Evolutionary conservation across 306 rosid species (phyloP), one percentile per base, ranked within the genome.

Genomic region (Aeschynomene evenia): DNA sequence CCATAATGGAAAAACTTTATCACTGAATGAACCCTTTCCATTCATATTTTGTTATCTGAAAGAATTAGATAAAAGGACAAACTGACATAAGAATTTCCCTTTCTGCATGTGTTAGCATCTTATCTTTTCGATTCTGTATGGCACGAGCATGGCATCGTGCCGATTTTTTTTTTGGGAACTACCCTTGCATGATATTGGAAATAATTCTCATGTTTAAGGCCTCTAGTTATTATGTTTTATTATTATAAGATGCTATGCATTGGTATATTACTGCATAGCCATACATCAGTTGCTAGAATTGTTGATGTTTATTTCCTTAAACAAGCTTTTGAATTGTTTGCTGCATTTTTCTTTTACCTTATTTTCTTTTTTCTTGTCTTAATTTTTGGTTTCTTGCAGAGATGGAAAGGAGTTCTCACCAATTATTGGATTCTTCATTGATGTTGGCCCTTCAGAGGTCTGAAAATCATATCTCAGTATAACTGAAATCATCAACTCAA

Each of bases 351-450:
- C n/a, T n/a, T 26, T 43, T 61, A n/a, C 28, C 48, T 51, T 29
- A 15, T 34, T 3, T 59, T 28, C 45, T 24, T 26, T 45, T 23
- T 7, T 63, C 66, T 67, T 6, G 20, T 18, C 13, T n/a, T 24
- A 45, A 13, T 12, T 42, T 49, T 55, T 69, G 62, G 53, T 18
- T 66, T 39, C 56, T 5, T 66, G 74, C 84, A 92, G 98, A 70
- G 96, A 88, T 54, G 88, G 88, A 24, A 90, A 81, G 80, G 96
- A 88, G 79, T 92, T 92, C 63, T 83, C 98, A 3, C 96, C 96
- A 59, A 63, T 88, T 21, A 82, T 81, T 68, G 98, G 93, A 43
- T 89, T 89, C 80, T 92, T 87, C 58, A 33, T 82, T 34, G 77
- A 84, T 9, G 79, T 67, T 58, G 83, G 81, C 19, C 79, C 96